Base-by-base conservation (phyloP, 208 protist genomes). In the Leptomonas seymouri region DNA sequence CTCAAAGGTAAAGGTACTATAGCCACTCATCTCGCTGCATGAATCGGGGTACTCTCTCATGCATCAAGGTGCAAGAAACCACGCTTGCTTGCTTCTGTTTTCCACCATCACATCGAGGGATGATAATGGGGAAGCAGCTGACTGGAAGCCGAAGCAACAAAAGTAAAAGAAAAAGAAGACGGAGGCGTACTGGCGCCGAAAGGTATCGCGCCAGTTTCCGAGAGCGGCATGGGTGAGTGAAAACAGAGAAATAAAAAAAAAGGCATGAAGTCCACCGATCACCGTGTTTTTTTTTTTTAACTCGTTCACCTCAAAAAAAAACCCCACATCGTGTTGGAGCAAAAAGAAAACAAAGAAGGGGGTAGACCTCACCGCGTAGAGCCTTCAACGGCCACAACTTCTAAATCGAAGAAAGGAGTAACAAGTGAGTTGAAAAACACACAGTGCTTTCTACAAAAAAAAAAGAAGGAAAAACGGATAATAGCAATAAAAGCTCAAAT, bases 381-480 rank as follows among this genome's bases (percentile, higher is more conserved):
- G 42, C 16, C 1, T 14, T n/a, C 21, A 6, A 14, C 39, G 5
- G 21, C 20, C 23, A 15, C 31, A n/a, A 48, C 45, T 39, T 68
- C 42, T 41, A 65, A 4, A 53, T 3, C 31, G 31, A 46, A 46
- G 53, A 48, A 61, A 73, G 39, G 69, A 63, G 50, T 65, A 61
- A 68, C n/a, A 50, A 46, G 28, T 30, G 28, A 74, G 34, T 71
- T 67, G 28, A 70, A 59, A 56, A 55, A 80, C 39, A 67, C 49
- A 75, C 51, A 49, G n/a, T 50, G 55, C 31, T 30, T 46, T 66
- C 30, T 66, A 60, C 31, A n/a, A 62, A 34, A n/a, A 53, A 53
- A 53, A 34, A 49, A 27, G 39, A 45, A 53, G 41, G 45, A 15
- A 50, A 36, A 53, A 16, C 31, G 45, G 27, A 15, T 1, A 64